Evolutionary conservation across 768 basidiomycete genomes (phyloP), one percentile per base, ranked within the genome.

Genomic region (Leucocoprinus birnbaumii): DNA sequence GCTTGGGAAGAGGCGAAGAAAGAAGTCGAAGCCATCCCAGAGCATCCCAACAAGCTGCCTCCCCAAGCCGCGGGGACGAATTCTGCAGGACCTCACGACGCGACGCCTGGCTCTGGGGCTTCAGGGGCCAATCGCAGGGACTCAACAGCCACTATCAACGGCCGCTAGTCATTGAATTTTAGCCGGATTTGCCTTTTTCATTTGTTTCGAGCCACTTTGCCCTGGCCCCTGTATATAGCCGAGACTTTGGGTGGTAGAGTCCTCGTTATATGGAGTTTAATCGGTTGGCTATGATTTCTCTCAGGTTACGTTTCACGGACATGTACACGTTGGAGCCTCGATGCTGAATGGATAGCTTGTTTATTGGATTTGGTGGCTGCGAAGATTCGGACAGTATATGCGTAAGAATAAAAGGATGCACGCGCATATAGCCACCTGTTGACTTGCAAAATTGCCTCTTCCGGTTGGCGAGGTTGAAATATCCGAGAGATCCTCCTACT

Each of bases 1-100:
- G 91, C 89, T 51, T 99, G 97, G 97, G 89, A 96, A 73, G 94
- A 94, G 63, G 97, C 94, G 8, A 92, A 92, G 76, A 83, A 81
- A 62, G 94, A 96, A 64, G 91, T 97, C 60, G 84, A 85, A 52
- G 87, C 87, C 71, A 95, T 99, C 66, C 87, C 93, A 34, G 82
- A 86, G 53, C 94, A 97, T 68, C 94, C 94, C 14, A 97, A 95
- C 67, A 81, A 77, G 63, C 66, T 73, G 43, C 81, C 85, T 51
- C 66, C 74, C 16, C 63, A 75, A 51, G 65, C 68, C 51, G 68
- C 67, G n/a, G 42, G 47, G 21, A 42, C 47, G 16, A 48, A 55
- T 19, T 8, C 11, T 13, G 66, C 65, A 49, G 63, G 67, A 58
- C 63, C 68, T 49, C 38, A 66, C 58, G 53, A 66, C 55, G 40